Percentiles rank a stretch among this genome's conserved stretches.
phyloP scores from a whole-genome alignment of 441 rosid genomes.

The Pelargonium cotyledonis region DNA sequence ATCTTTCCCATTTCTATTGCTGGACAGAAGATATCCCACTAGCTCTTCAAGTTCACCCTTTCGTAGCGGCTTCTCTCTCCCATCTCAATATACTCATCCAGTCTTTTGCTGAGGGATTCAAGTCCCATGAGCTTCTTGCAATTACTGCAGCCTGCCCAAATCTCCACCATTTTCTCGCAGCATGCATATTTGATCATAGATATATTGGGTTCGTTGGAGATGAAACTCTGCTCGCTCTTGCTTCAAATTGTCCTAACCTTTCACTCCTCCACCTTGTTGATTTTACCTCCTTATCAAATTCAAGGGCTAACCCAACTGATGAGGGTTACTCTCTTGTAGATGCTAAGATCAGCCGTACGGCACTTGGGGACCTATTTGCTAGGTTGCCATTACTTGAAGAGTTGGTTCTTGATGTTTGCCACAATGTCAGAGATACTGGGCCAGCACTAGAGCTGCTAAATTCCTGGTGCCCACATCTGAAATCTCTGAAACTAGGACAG shows the following conservation, averaged over 20 bases:
- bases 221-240: constrained; percentile 54
- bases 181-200: constrained; percentile 71
- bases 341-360: constrained; percentile 38
- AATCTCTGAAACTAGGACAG: constrained; percentile 50
- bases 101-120: constrained; percentile 64
- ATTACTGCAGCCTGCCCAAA: constrained; percentile 57
- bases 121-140: constrained; percentile 52
- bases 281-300: constrained; percentile 36
- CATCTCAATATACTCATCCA: constrained; percentile 60
- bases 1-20: constrained; percentile 71
- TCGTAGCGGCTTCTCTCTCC: constrained; percentile 37
- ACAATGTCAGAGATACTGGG: constrained; percentile 54
- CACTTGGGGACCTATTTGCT: constrained; percentile 44
- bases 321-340: constrained; percentile 48
- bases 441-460: constrained; percentile 47
- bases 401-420: constrained; percentile 57
- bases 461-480: constrained; percentile 49
- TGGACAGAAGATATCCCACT: constrained; percentile 91
- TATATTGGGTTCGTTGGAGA: constrained; percentile 65
- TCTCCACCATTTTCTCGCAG: constrained; percentile 53
- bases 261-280: constrained; percentile 64
- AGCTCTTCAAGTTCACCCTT: constrained; percentile 45
- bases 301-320: constrained; percentile 39
- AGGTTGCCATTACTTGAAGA: constrained; percentile 54
- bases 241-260: constrained; percentile 50